A percentile compares a stretch with the other conserved stretches of the same genome.
Evolutionary conservation across 345 rosid genomes (phyloP).

Genomic region (Mercurialis annua): DNA sequence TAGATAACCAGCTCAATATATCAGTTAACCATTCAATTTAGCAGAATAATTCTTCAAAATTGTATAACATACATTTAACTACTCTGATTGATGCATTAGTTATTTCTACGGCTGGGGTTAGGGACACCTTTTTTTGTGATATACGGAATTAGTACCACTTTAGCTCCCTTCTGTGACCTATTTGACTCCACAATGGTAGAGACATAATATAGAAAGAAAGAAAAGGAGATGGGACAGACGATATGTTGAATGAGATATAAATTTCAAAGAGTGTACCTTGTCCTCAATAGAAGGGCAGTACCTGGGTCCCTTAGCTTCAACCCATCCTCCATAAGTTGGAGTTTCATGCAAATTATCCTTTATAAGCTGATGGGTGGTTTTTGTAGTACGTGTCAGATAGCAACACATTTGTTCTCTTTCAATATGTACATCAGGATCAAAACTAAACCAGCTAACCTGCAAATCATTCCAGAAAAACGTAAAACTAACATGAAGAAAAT

Average conservation of each 20-base stretch:
- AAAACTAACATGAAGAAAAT: slow-evolving; percentile 2
- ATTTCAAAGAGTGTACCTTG: slow-evolving; percentile 49
- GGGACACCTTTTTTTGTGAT: too few relatives aligned
- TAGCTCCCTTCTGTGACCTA: not conserved
- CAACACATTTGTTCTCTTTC: slow-evolving; percentile 97
- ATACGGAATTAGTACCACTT: too few relatives aligned
- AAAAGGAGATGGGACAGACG: not conserved
- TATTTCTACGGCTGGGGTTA: not conserved
- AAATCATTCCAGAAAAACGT: slow-evolving; percentile 14
- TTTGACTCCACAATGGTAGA: not conserved
- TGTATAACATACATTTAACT: not conserved
- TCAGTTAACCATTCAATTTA: not conserved
- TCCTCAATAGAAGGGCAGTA: slow-evolving; percentile 99
- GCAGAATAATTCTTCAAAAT: not conserved
- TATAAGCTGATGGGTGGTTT: slow-evolving; percentile 79
- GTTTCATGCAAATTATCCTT: slow-evolving; percentile 90
- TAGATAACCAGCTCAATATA: not conserved
- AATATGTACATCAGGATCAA: slow-evolving; percentile 76
- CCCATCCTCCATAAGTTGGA: slow-evolving; percentile 99
- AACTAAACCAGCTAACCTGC: slow-evolving; percentile 97
- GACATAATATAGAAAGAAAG: not conserved
- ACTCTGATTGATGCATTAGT: not conserved
- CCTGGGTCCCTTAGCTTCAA: slow-evolving; percentile 97
- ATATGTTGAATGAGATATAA: not conserved
- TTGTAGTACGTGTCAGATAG: slow-evolving; percentile 86